Conservation (phyloP, 208 protist species). For the Acanthamoeba rhysodes region DNA sequence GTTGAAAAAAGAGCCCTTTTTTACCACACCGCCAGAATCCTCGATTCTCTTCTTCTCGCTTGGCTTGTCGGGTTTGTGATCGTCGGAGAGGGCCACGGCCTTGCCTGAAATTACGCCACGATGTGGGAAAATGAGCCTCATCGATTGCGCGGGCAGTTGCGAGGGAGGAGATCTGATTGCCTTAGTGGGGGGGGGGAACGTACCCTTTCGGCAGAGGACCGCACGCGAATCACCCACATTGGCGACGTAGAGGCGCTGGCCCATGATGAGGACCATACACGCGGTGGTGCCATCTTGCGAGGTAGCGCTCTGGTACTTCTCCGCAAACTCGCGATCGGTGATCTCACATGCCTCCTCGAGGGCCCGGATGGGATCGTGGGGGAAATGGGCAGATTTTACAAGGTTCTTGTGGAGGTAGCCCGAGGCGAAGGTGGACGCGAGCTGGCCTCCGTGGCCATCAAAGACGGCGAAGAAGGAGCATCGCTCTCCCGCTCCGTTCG, state of each 20-base stretch:
- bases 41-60: constrained; percentile 62
- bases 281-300: constrained; percentile 70
- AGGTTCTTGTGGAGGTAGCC: constrained; percentile 69
- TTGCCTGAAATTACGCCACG: constrained; percentile 30
- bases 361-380: constrained; percentile 14
- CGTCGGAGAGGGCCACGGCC: constrained; percentile 30
- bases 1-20: constrained; percentile 73
- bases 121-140: background rate
- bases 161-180: background rate
- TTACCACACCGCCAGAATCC: constrained; percentile 45
- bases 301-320: constrained; percentile 41
- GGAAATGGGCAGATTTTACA: constrained; percentile 50
- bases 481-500: background rate
- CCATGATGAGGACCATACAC: constrained; percentile 70
- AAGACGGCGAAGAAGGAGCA: constrained; percentile 76
- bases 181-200: background rate
- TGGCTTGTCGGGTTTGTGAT: constrained; percentile 68
- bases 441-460: constrained; percentile 69
- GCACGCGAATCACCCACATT: constrained; percentile 67
- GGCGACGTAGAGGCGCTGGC: constrained; percentile 46
- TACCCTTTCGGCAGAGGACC: constrained; percentile 59
- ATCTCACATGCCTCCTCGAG: constrained; percentile 68
- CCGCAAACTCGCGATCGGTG: constrained; percentile 64
- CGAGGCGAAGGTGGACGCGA: constrained; percentile 66
- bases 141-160: background rate